Evolutionary conservation across 2,329 filamentous ascomycete genomes (phyloP).

Genomic region (Fusarium austroafricanum): DNA sequence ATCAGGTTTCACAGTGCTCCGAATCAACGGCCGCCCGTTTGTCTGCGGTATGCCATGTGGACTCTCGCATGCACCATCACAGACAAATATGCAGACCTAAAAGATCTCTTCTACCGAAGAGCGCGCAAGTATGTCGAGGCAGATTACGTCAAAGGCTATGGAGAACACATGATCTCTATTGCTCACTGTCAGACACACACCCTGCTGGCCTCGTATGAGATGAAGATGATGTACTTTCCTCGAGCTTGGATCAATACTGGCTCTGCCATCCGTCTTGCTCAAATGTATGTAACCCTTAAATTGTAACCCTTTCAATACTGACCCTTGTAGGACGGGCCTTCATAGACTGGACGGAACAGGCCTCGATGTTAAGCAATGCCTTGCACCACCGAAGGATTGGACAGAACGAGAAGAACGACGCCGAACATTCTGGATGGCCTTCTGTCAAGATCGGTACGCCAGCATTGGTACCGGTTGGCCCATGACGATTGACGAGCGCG

Average conservation of each 20-base stretch:
- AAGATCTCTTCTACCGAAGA: slow-evolving; percentile 89
- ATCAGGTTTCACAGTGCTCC: slow-evolving; percentile 67
- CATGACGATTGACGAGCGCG: slow-evolving; percentile 90
- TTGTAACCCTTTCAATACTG: slow-evolving; percentile 23
- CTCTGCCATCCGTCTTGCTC: slow-evolving; percentile 79
- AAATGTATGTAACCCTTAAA: slow-evolving; percentile 71
- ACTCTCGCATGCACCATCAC: slow-evolving; percentile 87
- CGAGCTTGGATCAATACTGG: slow-evolving; percentile 95
- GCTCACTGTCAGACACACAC: slow-evolving; percentile 88
- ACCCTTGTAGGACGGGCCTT: slow-evolving; percentile 80
- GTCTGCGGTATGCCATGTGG: slow-evolving; percentile 95
- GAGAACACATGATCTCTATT: slow-evolving; percentile 87
- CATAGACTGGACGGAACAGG: slow-evolving; percentile 86
- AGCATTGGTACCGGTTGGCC: slow-evolving; percentile 98
- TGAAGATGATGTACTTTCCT: slow-evolving; percentile 98
- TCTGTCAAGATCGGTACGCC: slow-evolving; percentile 89
- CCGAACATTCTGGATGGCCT: slow-evolving; percentile 95
- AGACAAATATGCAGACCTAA: slow-evolving; percentile 82
- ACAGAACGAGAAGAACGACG: slow-evolving; percentile 92
- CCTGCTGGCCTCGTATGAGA: slow-evolving; percentile 86
- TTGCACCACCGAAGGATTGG: slow-evolving; percentile 90
- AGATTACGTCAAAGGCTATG: slow-evolving; percentile 92
- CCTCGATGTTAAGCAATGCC: slow-evolving; percentile 91
- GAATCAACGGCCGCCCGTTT: slow-evolving; percentile 85
- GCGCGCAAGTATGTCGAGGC: slow-evolving; percentile 90